Percentiles rank a stretch among this genome's conserved stretches.
These are phyloP conservation scores for Pestalotiopsis sp. DNA, from an alignment of 2,329 filamentous ascomycete species.

Conservation along the genomic window DNA sequence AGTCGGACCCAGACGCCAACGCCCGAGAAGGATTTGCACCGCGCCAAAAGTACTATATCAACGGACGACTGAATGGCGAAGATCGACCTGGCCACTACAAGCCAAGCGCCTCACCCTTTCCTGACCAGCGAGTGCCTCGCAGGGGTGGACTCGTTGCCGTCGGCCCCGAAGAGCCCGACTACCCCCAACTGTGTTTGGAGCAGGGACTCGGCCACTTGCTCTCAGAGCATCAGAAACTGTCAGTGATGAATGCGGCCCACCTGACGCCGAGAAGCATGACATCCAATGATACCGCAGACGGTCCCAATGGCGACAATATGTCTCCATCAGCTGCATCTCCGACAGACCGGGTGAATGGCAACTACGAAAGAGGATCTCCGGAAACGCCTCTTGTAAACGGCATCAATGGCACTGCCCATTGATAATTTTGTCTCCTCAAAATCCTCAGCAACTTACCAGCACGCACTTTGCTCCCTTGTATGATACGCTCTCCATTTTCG, in stretches of 20 bases:
- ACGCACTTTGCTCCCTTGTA: neutral
- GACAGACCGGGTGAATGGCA: conserved; percentile 13
- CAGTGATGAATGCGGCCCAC: conserved; percentile 49
- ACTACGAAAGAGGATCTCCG: neutral
- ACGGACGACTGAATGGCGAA: conserved; percentile 57
- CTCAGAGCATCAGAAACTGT: conserved; percentile 45
- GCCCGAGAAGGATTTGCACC: conserved; percentile 58
- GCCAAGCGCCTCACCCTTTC: conserved; percentile 57
- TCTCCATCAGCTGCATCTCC: conserved; percentile 16
- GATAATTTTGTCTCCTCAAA: neutral
- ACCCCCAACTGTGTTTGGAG: conserved; percentile 55
- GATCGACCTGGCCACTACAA: conserved; percentile 48
- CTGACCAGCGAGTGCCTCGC: conserved; percentile 57
- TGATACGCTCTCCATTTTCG: conserved; percentile 1
- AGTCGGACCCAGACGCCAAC: conserved; percentile 56
- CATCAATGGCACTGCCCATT: conserved; percentile 14
- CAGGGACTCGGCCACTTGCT: conserved; percentile 61
- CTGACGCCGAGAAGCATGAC: conserved; percentile 47
- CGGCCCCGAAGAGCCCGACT: conserved; percentile 59
- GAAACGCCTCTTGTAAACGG: conserved; percentile 17
- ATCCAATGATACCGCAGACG: conserved; percentile 27
- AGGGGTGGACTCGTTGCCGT: conserved; percentile 54
- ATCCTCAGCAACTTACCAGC: neutral
- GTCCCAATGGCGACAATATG: conserved; percentile 13
- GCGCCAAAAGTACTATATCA: conserved; percentile 59